A percentile compares a stretch with the other conserved stretches of the same genome.
phyloP scores from a whole-genome alignment of 805 yeast species.

The Wickerhamomyces kurtzmanii region DNA sequence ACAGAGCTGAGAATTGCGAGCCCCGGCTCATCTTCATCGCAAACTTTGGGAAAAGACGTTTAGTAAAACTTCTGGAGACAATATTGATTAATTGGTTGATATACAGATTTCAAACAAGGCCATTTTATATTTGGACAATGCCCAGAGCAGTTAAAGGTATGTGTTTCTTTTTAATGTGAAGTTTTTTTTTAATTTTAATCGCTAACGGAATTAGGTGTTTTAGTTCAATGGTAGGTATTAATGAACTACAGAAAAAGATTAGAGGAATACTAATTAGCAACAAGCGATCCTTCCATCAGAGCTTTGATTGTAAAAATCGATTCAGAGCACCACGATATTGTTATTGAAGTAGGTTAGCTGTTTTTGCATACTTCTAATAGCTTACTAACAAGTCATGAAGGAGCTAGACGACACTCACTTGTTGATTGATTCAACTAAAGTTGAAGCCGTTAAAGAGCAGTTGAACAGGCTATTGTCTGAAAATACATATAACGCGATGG shows the following conservation, averaged over 20 bases:
- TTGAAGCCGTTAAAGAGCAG: conserved; percentile 68
- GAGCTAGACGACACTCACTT: conserved; percentile 91
- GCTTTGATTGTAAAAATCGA: conserved; percentile 84
- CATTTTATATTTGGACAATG: no score
- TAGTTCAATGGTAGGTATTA: conserved; percentile 56
- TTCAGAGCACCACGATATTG: conserved; percentile 62
- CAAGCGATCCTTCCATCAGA: conserved; percentile 88
- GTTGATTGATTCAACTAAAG: conserved; percentile 68
- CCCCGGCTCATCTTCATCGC: no score
- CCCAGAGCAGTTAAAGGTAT: conserved; percentile 46
- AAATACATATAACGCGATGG: conserved; percentile 79
- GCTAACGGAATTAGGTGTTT: conserved; percentile 17
- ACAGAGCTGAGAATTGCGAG: no score
- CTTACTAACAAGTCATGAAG: conserved; percentile 24
- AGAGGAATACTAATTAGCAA: no score
- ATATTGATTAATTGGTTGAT: no score
- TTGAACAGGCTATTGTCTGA: conserved; percentile 67
- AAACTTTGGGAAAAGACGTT: no score
- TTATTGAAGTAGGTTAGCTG: conserved; percentile 28
- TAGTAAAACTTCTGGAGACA: no score
- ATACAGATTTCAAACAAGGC: no score
- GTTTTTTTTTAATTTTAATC: conserved; percentile 21
- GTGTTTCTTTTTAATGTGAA: conserved; percentile 18
- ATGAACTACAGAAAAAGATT: no score
- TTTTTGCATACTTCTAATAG: background rate